Evolutionary conservation across 768 basidiomycete genomes (phyloP), one percentile per base, ranked within the genome.

Genomic region (Russula vinacea): DNA sequence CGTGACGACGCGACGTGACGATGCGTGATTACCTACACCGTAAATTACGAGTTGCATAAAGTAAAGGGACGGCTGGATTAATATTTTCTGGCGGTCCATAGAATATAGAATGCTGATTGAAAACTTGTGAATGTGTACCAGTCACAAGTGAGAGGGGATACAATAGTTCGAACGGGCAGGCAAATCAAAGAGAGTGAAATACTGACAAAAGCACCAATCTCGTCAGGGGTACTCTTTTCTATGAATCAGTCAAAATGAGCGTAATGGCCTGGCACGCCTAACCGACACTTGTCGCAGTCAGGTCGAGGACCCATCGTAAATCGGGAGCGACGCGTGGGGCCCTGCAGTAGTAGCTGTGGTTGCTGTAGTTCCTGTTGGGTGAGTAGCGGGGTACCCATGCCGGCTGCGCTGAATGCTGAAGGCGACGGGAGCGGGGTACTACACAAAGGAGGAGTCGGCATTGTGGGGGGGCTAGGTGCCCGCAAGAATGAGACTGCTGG

Each of bases 281-380:
- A 73, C 50, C 80, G 77, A 73, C 88, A 89, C 64, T 87, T 88
- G 55, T 84, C 75, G 69, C 87, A 89, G 70, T 86, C 88, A 3
- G 81, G 76, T 13, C 87, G 81, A 4, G 87, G 88, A 33, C 87
- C 87, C 87, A 89, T 89, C 61, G 82, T 84, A 64, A 88, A 80
- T 5, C 83, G 78, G 65, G 80, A 82, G 62, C 76, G 80, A 62
- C 77, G 74, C 2, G 73, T 64, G 10, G 73, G 65, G 9, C 66
- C 33, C 6, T 26, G 32, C 32, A 65, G 47, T 33, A 54, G 22
- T n/a, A 37, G 22, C 29, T 54, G 57, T 61, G 53, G 16, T 44
- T 64, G 64, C 54, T 73, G 70, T 5, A 70, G 66, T 19, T 47
- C 62, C 35, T 22, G 62, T 22, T 24, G 57, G 22, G 24, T 17